Conservation (phyloP, 306 rosid species). For the Adenanthera pavonina region DNA sequence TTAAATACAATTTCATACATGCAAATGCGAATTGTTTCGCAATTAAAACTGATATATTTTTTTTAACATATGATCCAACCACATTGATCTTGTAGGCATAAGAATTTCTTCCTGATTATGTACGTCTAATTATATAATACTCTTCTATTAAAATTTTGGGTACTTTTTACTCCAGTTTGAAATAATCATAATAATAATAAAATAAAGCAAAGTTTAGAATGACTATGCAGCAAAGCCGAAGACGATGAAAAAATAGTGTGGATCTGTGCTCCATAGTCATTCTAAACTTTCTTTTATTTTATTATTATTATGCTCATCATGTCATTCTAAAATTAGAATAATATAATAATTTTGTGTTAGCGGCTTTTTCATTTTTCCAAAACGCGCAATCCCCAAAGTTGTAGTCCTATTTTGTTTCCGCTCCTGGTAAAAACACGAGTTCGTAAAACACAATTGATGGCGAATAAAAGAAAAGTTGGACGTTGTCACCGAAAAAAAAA, state of each 20-base stretch:
- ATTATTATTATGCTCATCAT: too few relatives aligned
- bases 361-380: background rate
- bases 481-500: too few relatives aligned
- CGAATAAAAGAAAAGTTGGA: background rate
- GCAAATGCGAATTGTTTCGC: background rate
- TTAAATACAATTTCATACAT: background rate
- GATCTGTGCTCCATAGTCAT: too few relatives aligned
- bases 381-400: background rate
- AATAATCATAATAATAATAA: background rate
- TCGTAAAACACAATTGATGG: constrained; percentile 3
- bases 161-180: background rate
- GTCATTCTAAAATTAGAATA: too few relatives aligned
- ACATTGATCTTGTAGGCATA: background rate
- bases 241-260: too few relatives aligned
- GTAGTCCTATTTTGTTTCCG: background rate
- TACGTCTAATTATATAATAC: constrained; percentile 9
- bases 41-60: background rate
- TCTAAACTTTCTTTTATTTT: too few relatives aligned
- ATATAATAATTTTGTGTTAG: background rate
- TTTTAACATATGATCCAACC: background rate
- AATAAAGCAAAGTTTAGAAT: too few relatives aligned
- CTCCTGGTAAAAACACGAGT: background rate
- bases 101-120: background rate
- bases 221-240: background rate
- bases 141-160: background rate